These are phyloP conservation scores for Yamadazyma dendronema DNA, from an alignment of 1,139 yeast species.

Conservation along the genomic window DNA sequence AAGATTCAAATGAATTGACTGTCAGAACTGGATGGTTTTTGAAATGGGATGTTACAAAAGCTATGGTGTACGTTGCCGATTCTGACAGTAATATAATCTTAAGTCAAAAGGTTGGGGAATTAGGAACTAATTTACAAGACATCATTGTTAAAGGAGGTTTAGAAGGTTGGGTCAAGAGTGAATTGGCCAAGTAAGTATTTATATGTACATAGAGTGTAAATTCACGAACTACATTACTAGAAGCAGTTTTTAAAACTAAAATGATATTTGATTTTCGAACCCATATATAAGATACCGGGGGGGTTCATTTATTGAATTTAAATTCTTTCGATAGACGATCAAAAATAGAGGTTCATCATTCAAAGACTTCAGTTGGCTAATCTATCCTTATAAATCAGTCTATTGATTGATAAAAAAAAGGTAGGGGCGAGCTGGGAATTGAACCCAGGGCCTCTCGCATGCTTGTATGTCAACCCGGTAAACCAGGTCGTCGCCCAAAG, in stretches of 20 bases:
- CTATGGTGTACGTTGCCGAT: slow-evolving; percentile 76
- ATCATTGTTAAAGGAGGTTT: slow-evolving; percentile 96
- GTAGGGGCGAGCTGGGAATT: slow-evolving; percentile 23
- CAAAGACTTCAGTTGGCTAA: no score
- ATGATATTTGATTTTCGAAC: background rate
- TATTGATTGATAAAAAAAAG: slow-evolving; percentile 10
- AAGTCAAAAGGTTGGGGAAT: slow-evolving; percentile 88
- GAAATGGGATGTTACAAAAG: slow-evolving; percentile 88
- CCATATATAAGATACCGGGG: no score
- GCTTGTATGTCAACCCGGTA: slow-evolving; percentile 48
- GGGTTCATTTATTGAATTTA: no score
- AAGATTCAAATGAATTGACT: slow-evolving; percentile 63
- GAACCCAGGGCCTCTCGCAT: slow-evolving; percentile 26
- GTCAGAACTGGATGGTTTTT: slow-evolving; percentile 93
- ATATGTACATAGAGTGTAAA: slow-evolving; percentile 3
- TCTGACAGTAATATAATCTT: slow-evolving; percentile 63
- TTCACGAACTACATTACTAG: no score
- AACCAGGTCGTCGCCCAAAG: slow-evolving; percentile 17
- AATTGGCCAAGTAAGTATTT: slow-evolving; percentile 37
- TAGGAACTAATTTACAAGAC: slow-evolving; percentile 93
- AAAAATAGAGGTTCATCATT: no score
- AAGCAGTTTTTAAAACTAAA: no score
- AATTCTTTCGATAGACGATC: no score
- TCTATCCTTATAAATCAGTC: no score
- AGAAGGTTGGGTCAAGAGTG: slow-evolving; percentile 95